A percentile compares a stretch with the other conserved stretches of the same genome.
These are phyloP conservation scores for Asterophora lycoperdoides DNA, from an alignment of 768 basidiomycete species.

Conservation along the genomic window DNA sequence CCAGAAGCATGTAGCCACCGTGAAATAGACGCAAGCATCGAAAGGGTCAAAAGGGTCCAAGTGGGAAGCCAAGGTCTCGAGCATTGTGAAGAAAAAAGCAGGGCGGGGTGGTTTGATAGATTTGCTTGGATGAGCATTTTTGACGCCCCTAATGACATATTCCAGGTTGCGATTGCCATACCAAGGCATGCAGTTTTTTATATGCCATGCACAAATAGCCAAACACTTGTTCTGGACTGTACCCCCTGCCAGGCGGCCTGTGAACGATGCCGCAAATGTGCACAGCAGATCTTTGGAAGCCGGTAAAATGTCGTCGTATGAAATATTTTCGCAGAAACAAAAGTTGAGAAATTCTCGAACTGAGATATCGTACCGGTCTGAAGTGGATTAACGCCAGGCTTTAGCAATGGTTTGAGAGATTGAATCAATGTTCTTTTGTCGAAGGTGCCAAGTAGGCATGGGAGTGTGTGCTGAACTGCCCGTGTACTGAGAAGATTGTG, in stretches of 20 bases:
- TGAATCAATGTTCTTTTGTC: too few species aligned
- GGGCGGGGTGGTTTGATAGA: constrained; percentile 14
- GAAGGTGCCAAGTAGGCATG: too few species aligned
- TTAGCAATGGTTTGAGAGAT: too few species aligned
- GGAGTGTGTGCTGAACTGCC: too few species aligned
- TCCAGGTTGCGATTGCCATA: constrained; percentile 13
- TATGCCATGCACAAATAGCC: constrained; percentile 32
- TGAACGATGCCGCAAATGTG: constrained; percentile 23
- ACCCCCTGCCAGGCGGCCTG: constrained; percentile 16
- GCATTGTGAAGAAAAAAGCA: constrained; percentile 21
- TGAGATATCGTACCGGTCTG: too few species aligned
- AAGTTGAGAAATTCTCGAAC: too few species aligned
- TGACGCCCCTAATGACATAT: constrained; percentile 21
- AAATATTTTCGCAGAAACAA: too few species aligned
- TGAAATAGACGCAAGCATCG: constrained; percentile 22
- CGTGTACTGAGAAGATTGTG: too few species aligned
- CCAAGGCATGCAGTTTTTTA: constrained; percentile 22
- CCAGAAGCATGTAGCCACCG: constrained; percentile 26
- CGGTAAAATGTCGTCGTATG: constrained; percentile 15
- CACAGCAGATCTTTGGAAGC: constrained; percentile 25
- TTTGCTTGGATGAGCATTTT: constrained; percentile 24
- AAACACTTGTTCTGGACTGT: constrained; percentile 21
- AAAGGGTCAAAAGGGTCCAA: constrained; percentile 13
- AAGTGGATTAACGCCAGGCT: too few species aligned
- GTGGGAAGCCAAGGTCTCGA: not conserved